Evolutionary conservation across 2,329 filamentous ascomycete species (phyloP).

Genomic region (Aspergillus sp.): DNA sequence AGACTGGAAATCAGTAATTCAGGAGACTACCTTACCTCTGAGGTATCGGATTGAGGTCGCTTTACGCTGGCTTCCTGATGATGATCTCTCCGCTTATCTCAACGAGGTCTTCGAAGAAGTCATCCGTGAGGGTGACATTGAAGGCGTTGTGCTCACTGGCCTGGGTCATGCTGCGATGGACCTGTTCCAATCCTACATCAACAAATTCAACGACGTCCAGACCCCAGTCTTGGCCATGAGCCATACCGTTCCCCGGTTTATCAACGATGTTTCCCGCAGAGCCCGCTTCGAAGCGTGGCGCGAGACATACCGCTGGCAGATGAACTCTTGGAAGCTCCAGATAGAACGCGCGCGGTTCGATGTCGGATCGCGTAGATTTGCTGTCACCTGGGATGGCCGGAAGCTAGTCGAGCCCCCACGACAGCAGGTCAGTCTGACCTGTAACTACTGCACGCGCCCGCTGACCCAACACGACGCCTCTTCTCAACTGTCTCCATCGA

Average conservation of each 20-base stretch:
- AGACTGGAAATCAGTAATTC: conserved; percentile 58
- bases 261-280: conserved; percentile 52
- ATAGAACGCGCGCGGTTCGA: conserved; percentile 59
- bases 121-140: conserved; percentile 55
- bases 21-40: conserved; percentile 57
- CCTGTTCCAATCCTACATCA: conserved; percentile 60
- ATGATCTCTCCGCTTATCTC: conserved; percentile 51
- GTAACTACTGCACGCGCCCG: conserved; percentile 58
- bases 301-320: conserved; percentile 58
- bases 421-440: conserved; percentile 57
- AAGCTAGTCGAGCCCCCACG: conserved; percentile 49
- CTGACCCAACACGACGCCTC: conserved; percentile 48
- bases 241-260: conserved; percentile 57
- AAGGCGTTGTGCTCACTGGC: conserved; percentile 62
- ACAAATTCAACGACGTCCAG: conserved; percentile 59
- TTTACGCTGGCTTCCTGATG: conserved; percentile 50
- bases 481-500: conserved; percentile 24
- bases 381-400: conserved; percentile 49
- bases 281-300: conserved; percentile 59
- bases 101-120: conserved; percentile 51
- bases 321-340: conserved; percentile 62
- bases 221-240: conserved; percentile 60
- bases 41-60: conserved; percentile 61
- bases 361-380: conserved; percentile 54
- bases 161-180: conserved; percentile 57